These are phyloP conservation scores for Epithele typhae DNA, from an alignment of 768 basidiomycete genomes.

Conservation along the genomic window DNA sequence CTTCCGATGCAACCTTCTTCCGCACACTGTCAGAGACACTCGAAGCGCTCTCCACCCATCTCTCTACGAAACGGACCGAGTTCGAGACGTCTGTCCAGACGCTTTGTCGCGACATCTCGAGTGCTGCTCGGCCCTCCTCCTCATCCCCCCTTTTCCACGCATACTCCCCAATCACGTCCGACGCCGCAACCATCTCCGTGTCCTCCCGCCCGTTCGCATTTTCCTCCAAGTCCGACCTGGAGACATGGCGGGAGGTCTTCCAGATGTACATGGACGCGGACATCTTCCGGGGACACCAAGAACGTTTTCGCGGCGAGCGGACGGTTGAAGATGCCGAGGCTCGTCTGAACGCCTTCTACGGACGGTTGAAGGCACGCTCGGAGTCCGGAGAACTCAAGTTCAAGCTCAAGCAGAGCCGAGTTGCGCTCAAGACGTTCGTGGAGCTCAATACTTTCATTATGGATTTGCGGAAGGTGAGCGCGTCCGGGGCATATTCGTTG, in stretches of 20 bases:
- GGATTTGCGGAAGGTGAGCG: constrained; percentile 69
- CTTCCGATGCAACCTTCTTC: constrained; percentile 81
- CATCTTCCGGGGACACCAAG: constrained; percentile 73
- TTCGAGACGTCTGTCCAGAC: constrained; percentile 45
- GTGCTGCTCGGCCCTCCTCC: constrained; percentile 29
- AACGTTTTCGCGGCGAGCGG: constrained; percentile 63
- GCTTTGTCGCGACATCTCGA: constrained; percentile 39
- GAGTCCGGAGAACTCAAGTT: constrained; percentile 44
- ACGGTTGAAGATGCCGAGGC: constrained; percentile 65
- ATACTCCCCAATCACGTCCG: constrained; percentile 24
- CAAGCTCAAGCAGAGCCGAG: constrained; percentile 42
- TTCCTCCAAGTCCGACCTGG: constrained; percentile 54
- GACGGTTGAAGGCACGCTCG: constrained; percentile 41
- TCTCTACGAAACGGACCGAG: constrained; percentile 44
- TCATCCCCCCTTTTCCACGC: constrained; percentile 30
- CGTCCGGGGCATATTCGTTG: background rate
- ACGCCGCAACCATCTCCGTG: constrained; percentile 21
- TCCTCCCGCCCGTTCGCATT: constrained; percentile 9
- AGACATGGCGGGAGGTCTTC: constrained; percentile 88
- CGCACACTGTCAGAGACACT: constrained; percentile 60
- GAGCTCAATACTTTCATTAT: constrained; percentile 73
- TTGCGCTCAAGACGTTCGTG: constrained; percentile 46
- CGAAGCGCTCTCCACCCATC: constrained; percentile 49
- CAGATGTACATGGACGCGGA: constrained; percentile 81
- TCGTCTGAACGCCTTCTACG: constrained; percentile 64